Evolutionary conservation across 306 rosid species (phyloP), one percentile per base, ranked within the genome.

Genomic region (Cucumis melo): DNA sequence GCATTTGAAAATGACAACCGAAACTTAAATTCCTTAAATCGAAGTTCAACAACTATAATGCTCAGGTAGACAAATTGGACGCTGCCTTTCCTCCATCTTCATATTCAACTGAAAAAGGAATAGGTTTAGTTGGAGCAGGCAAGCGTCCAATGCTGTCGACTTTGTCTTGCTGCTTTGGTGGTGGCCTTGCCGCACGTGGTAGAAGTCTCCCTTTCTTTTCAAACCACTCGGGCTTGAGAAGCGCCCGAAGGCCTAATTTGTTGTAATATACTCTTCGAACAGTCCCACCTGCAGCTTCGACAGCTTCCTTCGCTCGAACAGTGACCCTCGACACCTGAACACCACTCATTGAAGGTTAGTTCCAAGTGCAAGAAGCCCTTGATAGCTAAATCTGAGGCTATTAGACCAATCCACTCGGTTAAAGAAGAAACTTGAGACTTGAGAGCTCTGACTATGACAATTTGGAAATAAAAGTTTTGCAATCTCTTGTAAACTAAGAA

Each of bases 131-230:
- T 41, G 98, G 97, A 58, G 97, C 96, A 32, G 98, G 98, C 64
- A 93, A 85, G 55, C 97, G 96, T 54, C 98, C 97, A 7, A 89
- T 87, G 87, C 98, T 91, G 79, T 93, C 96, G 5, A 90, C 93
- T 81, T 86, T 88, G 71, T 93, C 97, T 80, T 10, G 79, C 64
- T 85, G 98, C 82, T 93, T 93, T 6, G 96, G 98, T 0, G 98
- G 98, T 65, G 98, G 97, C 83, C 98, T 86, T 16, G 97, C 98
- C 50, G 97, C 96, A 83, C 84, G 90, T 29, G 98, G 98, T 85
- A 93, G 85, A 81, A 90, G 80, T 73, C 98, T 87, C 64, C 98
- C 98, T 79, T 91, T 93, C 91, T 93, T 93, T 70, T 90, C 97
- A 72, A 93, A 93, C 98, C 98, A 93, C 85, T 93, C 94, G 0